These are phyloP conservation scores for Rubus parviflorus DNA, from an alignment of 306 rosid genomes.

Conservation along the genomic window DNA sequence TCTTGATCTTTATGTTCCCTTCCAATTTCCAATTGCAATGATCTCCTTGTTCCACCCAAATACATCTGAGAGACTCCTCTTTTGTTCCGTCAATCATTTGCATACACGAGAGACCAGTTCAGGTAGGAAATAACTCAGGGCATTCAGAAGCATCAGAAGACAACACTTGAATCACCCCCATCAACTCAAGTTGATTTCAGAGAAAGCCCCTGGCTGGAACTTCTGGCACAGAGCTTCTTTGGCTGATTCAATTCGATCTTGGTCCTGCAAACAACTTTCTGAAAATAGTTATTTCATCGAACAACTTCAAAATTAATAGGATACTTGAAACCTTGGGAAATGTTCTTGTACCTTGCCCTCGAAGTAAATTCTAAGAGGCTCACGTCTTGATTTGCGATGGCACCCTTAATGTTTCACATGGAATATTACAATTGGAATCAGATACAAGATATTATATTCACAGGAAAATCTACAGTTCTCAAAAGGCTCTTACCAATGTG, in stretches of 20 bases:
- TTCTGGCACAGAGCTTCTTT: constrained; percentile 52
- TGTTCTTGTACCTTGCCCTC: constrained; percentile 63
- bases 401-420: constrained; percentile 57
- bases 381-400: constrained; percentile 61
- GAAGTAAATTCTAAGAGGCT: constrained; percentile 53
- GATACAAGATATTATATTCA: constrained; percentile 9
- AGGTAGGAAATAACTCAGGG: no score
- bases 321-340: constrained; percentile 2
- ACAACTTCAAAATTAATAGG: background rate
- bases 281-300: constrained; percentile 1
- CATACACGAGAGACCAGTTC: background rate
- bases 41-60: constrained; percentile 23
- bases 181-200: constrained; percentile 38
- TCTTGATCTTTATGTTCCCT: constrained; percentile 14
- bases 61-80: constrained; percentile 15
- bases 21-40: constrained; percentile 24
- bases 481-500: constrained; percentile 59
- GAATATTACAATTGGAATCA: constrained; percentile 22
- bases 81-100: background rate
- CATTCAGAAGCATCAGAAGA: constrained; percentile 11
- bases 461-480: constrained; percentile 16
- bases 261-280: constrained; percentile 51
- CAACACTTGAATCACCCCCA: constrained; percentile 16
- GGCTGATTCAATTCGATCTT: constrained; percentile 57
- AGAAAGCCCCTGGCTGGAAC: constrained; percentile 59